phyloP scores from a whole-genome alignment of 257 asterid genomes.

The Solanum bulbocastanum region DNA sequence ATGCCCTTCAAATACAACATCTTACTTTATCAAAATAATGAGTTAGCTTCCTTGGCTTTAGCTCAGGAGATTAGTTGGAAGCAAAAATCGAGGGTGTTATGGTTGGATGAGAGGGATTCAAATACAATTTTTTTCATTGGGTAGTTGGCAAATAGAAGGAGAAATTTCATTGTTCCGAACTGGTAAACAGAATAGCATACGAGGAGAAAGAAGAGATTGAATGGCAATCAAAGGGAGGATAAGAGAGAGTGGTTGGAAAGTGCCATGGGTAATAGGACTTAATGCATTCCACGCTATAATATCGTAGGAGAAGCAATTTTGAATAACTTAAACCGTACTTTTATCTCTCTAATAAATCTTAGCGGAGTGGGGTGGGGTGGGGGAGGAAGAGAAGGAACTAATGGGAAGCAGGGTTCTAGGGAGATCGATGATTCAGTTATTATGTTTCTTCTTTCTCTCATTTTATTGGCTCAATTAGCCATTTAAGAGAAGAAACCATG shows the following conservation, averaged over 20 bases:
- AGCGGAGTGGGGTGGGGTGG: not conserved
- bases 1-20: not conserved
- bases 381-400: not conserved
- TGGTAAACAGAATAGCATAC: not conserved
- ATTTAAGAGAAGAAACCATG: not conserved
- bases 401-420: not conserved
- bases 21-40: not conserved
- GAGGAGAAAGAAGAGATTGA: not conserved
- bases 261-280: not conserved
- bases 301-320: not conserved
- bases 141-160: not conserved
- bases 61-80: not conserved
- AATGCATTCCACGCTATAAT: not conserved
- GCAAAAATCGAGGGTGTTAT: not conserved
- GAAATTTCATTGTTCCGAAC: not conserved
- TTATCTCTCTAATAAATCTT: not conserved
- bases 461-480: not conserved
- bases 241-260: not conserved
- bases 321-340: not conserved
- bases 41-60: not conserved
- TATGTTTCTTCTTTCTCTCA: not conserved
- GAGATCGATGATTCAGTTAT: not conserved
- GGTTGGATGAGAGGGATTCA: not conserved
- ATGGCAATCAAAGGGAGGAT: not conserved
- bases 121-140: not conserved